Conservation (phyloP, 2,329 filamentous ascomycete genomes). For the Ceratocystiopsis sp. region DNA sequence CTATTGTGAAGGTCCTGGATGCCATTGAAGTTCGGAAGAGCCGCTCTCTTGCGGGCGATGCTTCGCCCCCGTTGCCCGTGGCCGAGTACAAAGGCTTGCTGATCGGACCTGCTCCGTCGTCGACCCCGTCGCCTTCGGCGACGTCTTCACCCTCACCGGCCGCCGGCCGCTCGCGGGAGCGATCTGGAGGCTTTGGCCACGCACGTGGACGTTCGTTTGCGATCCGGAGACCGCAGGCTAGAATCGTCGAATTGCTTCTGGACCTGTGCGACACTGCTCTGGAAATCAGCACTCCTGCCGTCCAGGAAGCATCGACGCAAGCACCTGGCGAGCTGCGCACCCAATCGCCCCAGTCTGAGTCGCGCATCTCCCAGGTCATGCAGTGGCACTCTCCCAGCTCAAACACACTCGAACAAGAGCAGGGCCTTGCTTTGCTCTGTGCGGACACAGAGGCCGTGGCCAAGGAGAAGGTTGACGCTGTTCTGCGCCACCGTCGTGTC, state of each 20-base stretch:
- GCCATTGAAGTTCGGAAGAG: constrained; percentile 67
- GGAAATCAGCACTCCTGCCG: constrained; percentile 83
- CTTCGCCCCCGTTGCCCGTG: constrained; percentile 28
- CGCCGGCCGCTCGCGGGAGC: constrained; percentile 54
- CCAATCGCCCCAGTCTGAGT: constrained; percentile 90
- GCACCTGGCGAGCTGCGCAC: constrained; percentile 66
- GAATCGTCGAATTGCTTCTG: constrained; percentile 86
- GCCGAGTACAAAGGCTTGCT: constrained; percentile 78
- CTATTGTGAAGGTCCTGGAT: constrained; percentile 89
- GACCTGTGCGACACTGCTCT: constrained; percentile 92
- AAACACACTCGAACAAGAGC: constrained; percentile 83
- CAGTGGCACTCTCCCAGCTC: constrained; percentile 94
- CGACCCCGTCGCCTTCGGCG: constrained; percentile 25
- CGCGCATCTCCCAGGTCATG: constrained; percentile 78
- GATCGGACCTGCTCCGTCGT: constrained; percentile 60
- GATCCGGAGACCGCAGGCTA: constrained; percentile 69
- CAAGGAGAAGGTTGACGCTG: constrained; percentile 79
- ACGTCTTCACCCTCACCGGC: constrained; percentile 51
- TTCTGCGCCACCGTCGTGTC: constrained; percentile 78
- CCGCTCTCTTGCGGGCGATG: constrained; percentile 40
- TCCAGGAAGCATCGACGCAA: constrained; percentile 64
- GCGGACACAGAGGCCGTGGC: constrained; percentile 75
- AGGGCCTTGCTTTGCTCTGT: constrained; percentile 74
- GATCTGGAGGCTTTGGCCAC: constrained; percentile 59
- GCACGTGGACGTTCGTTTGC: constrained; percentile 75